These are phyloP conservation scores for Mycena sanguinolenta DNA, from an alignment of 768 basidiomycete genomes.

Conservation along the genomic window DNA sequence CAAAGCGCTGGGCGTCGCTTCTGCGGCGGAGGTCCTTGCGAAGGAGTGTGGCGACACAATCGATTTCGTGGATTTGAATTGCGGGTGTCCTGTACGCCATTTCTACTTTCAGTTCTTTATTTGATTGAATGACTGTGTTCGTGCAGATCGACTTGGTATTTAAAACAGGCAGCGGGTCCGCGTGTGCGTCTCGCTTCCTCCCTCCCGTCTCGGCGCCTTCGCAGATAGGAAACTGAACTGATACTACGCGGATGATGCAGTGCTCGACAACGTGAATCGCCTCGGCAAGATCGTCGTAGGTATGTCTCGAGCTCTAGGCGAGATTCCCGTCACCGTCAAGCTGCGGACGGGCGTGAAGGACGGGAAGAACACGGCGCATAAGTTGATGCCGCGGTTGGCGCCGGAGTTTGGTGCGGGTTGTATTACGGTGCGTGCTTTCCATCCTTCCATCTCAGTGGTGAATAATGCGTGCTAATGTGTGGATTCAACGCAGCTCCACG, in stretches of 20 bases:
- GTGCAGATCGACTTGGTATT: constrained; percentile 89
- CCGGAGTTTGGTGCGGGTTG: constrained; percentile 62
- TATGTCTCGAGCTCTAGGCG: constrained; percentile 92
- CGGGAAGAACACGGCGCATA: constrained; percentile 88
- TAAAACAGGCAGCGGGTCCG: constrained; percentile 90
- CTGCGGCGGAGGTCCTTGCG: constrained; percentile 85
- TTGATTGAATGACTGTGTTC: background rate
- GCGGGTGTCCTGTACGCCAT: constrained; percentile 79
- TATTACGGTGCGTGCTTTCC: constrained; percentile 56
- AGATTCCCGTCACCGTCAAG: constrained; percentile 92
- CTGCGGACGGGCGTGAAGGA: constrained; percentile 95
- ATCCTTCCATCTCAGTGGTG: too few relatives aligned
- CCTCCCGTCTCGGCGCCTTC: too few relatives aligned
- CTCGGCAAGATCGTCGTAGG: constrained; percentile 90
- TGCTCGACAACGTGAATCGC: constrained; percentile 86
- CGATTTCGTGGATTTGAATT: constrained; percentile 96
- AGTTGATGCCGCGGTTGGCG: constrained; percentile 86
- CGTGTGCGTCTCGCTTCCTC: constrained; percentile 65
- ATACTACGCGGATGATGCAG: constrained; percentile 57
- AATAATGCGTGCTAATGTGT: too few relatives aligned
- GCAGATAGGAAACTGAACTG: too few relatives aligned
- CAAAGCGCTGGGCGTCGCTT: constrained; percentile 82
- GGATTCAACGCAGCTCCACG: constrained; percentile 79
- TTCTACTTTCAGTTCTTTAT: background rate
- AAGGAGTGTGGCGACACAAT: constrained; percentile 74